Evolutionary conservation across 345 rosid genomes (phyloP), one percentile per base, ranked within the genome.

Genomic region (Noccaea bulbosa): DNA sequence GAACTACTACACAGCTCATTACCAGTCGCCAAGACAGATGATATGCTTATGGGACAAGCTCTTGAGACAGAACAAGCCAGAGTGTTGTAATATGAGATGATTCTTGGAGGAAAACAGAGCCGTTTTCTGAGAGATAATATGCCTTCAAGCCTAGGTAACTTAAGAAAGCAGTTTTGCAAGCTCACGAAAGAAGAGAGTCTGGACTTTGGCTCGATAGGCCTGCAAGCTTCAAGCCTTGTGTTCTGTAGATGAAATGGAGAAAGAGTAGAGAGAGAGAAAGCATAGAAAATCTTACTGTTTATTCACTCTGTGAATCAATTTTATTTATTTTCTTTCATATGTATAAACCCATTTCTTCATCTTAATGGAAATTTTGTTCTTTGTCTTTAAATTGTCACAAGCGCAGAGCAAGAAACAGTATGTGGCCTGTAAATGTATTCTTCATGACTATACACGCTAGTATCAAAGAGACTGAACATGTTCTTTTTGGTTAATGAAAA

Each of bases 1-100:
- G 66, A 90, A 79, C 40, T 94, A 94, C 78, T 84, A 80, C 92
- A 91, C 96, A 6, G 96, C 98, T 24, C 98, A 93, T 78, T 93
- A 93, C 70, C 98, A 93, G 79, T 89, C 97, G 2, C 98, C 98
- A 0, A 80, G 91, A 80, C 98, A 93, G 82, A 93, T 93, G 96
- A 81, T 82, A 17, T 93, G 98, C 82, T 53, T 93, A 77, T 93
- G 97, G 97, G 84, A 86, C 51, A 93, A 86, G 65, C 69, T 89
- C 71, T 87, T 79, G 64, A 80, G 32, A 72, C 76, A 38, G 32
- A 87, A 78, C 64, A 80, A 39, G 59, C 88, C 96, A 9, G 74
- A 83, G n/a, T 93, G 98, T 81, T 93, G 98, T 79, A 79, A 85
- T 76, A 85, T 91, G 96, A 86, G 96, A 86, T 86, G 83, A 84